A percentile compares a stretch with the other conserved stretches of the same genome.
Evolutionary conservation across 371 early-diverging fungal genomes (phyloP).

Genomic region (Mucor racemosus): DNA sequence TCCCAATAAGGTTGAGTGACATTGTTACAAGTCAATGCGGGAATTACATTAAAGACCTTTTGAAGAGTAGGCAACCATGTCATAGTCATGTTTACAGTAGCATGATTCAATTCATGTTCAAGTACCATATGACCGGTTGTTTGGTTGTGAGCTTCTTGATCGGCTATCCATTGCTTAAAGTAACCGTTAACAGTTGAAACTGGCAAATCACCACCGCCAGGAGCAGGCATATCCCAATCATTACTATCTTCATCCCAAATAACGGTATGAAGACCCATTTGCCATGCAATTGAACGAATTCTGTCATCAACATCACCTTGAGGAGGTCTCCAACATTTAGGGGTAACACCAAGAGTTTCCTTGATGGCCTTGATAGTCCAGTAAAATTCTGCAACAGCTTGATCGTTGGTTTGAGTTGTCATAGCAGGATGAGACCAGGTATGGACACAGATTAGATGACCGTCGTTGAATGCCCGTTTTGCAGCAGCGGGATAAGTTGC

Average conservation of each 20-base stretch:
- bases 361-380: slow-evolving; percentile 59
- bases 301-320: slow-evolving; percentile 61
- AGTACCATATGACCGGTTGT: slow-evolving; percentile 51
- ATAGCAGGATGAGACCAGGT: slow-evolving; percentile 65
- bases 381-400: slow-evolving; percentile 62
- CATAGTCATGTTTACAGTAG: slow-evolving; percentile 49
- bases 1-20: slow-evolving; percentile 57
- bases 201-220: slow-evolving; percentile 40
- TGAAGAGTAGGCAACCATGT: slow-evolving; percentile 51
- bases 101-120: slow-evolving; percentile 53
- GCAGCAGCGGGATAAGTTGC: slow-evolving; percentile 34
- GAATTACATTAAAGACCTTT: slow-evolving; percentile 46
- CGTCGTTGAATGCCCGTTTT: slow-evolving; percentile 30
- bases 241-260: slow-evolving; percentile 39
- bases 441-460: slow-evolving; percentile 44
- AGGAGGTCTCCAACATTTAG: slow-evolving; percentile 16
- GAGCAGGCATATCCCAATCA: slow-evolving; percentile 14
- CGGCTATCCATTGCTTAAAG: background rate
- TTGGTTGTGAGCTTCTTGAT: slow-evolving; percentile 37
- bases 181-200: slow-evolving; percentile 7
- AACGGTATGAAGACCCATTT: slow-evolving; percentile 53
- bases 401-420: slow-evolving; percentile 55
- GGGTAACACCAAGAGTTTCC: slow-evolving; percentile 56
- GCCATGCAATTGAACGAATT: slow-evolving; percentile 55
- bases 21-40: slow-evolving; percentile 57